Percentiles rank a stretch among this genome's conserved stretches.
phyloP scores from a whole-genome alignment of 371 early-diverging fungal genomes.

The Amoeboaphelidium occidentale region DNA sequence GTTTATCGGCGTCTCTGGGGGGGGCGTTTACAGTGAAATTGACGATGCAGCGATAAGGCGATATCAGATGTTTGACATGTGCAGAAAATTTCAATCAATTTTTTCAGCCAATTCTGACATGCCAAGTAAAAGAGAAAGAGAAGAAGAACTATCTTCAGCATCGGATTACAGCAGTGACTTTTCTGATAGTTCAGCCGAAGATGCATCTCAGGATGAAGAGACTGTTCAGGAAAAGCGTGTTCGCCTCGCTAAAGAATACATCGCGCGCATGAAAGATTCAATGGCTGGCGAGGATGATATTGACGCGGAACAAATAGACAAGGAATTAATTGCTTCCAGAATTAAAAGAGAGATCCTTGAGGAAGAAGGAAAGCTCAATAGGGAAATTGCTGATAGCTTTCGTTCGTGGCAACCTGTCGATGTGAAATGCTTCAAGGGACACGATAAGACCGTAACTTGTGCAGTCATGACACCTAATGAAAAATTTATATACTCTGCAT shows the following conservation, averaged over 20 bases:
- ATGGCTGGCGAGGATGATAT: background rate
- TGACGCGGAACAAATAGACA: background rate
- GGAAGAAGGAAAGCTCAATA: background rate
- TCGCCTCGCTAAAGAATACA: background rate
- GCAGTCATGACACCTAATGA: conserved; percentile 21
- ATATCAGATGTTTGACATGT: too few relatives aligned
- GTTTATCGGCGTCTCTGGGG: too few relatives aligned
- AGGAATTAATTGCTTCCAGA: background rate
- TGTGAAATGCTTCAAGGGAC: too few relatives aligned
- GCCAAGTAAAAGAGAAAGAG: too few relatives aligned
- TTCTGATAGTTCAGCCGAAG: too few relatives aligned
- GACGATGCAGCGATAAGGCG: too few relatives aligned
- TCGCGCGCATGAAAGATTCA: background rate
- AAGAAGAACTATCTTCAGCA: too few relatives aligned
- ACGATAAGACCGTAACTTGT: background rate
- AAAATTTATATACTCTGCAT: conserved; percentile 46
- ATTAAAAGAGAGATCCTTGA: background rate
- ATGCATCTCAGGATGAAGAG: too few relatives aligned
- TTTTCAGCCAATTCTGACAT: too few relatives aligned
- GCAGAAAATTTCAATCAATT: too few relatives aligned
- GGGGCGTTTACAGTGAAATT: too few relatives aligned
- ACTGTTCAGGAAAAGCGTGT: background rate
- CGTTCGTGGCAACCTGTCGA: background rate
- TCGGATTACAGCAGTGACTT: too few relatives aligned
- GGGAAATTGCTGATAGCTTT: background rate